These are phyloP conservation scores for Jacaranda mimosifolia DNA, from an alignment of 257 asterid genomes.

Conservation along the genomic window DNA sequence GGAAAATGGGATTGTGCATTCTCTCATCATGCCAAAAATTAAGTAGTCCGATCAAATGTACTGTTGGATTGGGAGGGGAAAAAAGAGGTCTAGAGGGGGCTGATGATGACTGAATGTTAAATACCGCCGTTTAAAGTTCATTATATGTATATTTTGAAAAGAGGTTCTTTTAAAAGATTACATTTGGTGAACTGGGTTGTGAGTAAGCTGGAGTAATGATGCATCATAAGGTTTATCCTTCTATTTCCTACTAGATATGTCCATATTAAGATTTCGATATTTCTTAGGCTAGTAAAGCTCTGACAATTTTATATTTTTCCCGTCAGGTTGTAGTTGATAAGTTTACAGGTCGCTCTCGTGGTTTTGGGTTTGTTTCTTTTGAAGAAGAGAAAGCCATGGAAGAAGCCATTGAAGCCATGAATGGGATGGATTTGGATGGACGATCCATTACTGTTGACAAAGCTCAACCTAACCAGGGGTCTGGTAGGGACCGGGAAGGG, in stretches of 20 bases:
- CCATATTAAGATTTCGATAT: slow-evolving; percentile 18
- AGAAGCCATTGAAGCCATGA: slow-evolving; percentile 93
- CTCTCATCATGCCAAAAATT: slow-evolving; percentile 43
- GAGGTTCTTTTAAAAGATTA: slow-evolving; percentile 45
- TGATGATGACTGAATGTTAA: slow-evolving; percentile 46
- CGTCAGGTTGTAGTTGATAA: slow-evolving; percentile 81
- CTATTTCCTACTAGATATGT: slow-evolving; percentile 36
- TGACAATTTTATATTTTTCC: not conserved
- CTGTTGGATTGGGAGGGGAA: slow-evolving; percentile 31
- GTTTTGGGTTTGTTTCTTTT: slow-evolving; percentile 93
- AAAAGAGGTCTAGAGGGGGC: slow-evolving; percentile 35
- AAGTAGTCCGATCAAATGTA: slow-evolving; percentile 33
- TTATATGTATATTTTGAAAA: slow-evolving; percentile 37
- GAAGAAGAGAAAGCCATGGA: slow-evolving; percentile 89
- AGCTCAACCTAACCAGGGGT: slow-evolving; percentile 84
- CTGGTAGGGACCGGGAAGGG: slow-evolving; percentile 66
- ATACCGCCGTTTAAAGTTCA: slow-evolving; percentile 42
- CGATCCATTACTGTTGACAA: slow-evolving; percentile 85
- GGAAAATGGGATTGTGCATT: slow-evolving; percentile 39
- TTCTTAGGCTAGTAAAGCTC: slow-evolving; percentile 27
- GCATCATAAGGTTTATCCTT: slow-evolving; percentile 42
- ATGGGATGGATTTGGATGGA: slow-evolving; percentile 90
- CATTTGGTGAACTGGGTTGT: slow-evolving; percentile 42
- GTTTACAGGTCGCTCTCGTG: slow-evolving; percentile 87
- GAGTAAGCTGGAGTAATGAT: slow-evolving; percentile 44